These are phyloP conservation scores for Hypoxylon sp. DNA, from an alignment of 2,329 filamentous ascomycete genomes.

Conservation along the genomic window DNA sequence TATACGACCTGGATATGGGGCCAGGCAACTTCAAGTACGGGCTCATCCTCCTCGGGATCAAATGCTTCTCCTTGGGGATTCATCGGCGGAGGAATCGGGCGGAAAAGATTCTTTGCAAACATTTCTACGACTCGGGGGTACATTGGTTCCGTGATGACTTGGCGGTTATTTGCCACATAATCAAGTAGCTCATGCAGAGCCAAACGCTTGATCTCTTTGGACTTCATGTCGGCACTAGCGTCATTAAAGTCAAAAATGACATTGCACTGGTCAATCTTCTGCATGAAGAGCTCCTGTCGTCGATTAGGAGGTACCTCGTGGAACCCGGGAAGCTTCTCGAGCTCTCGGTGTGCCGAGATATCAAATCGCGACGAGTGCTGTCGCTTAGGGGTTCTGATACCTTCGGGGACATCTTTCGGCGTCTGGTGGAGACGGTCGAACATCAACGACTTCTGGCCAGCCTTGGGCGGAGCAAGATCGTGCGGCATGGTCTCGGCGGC, in stretches of 20 bases:
- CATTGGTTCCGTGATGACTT: constrained; percentile 99
- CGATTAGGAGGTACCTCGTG: constrained; percentile 96
- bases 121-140: constrained; percentile 98
- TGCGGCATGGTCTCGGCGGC: constrained; percentile 98
- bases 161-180: constrained; percentile 97
- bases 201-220: constrained; percentile 98
- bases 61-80: constrained; percentile 98
- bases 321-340: constrained; percentile 97
- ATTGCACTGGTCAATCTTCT: constrained; percentile 99
- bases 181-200: constrained; percentile 96
- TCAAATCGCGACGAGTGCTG: constrained; percentile 98
- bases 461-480: constrained; percentile 93
- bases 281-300: constrained; percentile 97
- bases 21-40: constrained; percentile 97
- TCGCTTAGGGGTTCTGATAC: constrained; percentile 92
- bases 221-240: constrained; percentile 98
- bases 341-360: constrained; percentile 94
- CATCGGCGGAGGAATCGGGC: constrained; percentile 95
- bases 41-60: constrained; percentile 98
- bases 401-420: constrained; percentile 96
- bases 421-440: constrained; percentile 92
- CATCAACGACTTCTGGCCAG: constrained; percentile 87
- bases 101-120: constrained; percentile 99
- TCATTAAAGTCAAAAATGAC: constrained; percentile 99
- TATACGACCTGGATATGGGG: constrained; percentile 99